Conservation (phyloP, 2,329 filamentous ascomycete species). For the Colletotrichum costaricense region DNA sequence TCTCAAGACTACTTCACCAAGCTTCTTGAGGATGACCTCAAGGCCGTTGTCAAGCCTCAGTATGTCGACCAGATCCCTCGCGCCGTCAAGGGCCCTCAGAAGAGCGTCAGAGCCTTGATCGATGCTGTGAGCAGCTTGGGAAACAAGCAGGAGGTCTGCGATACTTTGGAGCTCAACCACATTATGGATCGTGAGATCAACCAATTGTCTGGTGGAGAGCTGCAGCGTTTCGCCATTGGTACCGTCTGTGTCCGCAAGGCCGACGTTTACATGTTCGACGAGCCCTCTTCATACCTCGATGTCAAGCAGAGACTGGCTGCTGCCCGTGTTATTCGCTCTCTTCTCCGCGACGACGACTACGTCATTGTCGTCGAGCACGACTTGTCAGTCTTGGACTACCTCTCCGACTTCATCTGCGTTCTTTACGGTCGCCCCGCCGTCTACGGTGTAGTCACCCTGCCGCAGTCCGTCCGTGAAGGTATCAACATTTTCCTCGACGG, state of each 20-base stretch:
- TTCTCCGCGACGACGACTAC: conserved; percentile 90
- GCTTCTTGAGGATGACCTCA: conserved; percentile 94
- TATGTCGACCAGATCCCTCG: conserved; percentile 98
- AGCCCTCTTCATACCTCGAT: conserved; percentile 98
- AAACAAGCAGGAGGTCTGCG: conserved; percentile 84
- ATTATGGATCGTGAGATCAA: conserved; percentile 93
- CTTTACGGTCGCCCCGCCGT: conserved; percentile 95
- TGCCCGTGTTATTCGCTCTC: conserved; percentile 89
- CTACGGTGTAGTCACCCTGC: conserved; percentile 97
- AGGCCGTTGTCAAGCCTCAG: conserved; percentile 98
- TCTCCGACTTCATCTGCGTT: conserved; percentile 98
- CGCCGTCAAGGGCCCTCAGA: conserved; percentile 85
- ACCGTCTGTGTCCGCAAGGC: conserved; percentile 95
- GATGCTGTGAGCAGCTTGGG: conserved; percentile 80
- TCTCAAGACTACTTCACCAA: conserved; percentile 93
- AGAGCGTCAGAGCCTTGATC: conserved; percentile 83
- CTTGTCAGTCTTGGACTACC: conserved; percentile 96
- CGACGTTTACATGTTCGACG: conserved; percentile 99
- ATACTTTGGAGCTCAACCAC: conserved; percentile 87
- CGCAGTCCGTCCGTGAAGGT: conserved; percentile 95
- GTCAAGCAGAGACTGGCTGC: conserved; percentile 98
- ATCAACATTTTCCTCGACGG: conserved; percentile 99
- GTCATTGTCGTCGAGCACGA: conserved; percentile 99
- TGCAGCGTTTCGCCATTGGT: conserved; percentile 97
- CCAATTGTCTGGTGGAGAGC: conserved; percentile 93